Evolutionary conservation across 1,284 basidiomycete genomes (phyloP).

Genomic region (Naganishia liquefaciens): DNA sequence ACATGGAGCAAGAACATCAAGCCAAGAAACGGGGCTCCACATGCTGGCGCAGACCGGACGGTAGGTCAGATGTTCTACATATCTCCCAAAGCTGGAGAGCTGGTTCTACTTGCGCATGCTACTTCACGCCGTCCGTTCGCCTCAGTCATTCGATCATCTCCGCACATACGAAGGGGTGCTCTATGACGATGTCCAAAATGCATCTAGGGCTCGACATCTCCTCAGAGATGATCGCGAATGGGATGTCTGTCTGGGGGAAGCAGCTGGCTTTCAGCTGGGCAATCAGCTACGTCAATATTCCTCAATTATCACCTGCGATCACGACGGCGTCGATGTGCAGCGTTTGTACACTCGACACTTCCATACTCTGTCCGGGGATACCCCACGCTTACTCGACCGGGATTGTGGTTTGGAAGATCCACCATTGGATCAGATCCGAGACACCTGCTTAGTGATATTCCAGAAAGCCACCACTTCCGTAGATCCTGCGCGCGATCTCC

Average conservation of each 20-base stretch:
- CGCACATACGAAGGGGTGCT: slow-evolving; percentile 33
- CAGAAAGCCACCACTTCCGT: background rate
- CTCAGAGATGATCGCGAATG: slow-evolving; percentile 58
- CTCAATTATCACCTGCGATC: slow-evolving; percentile 49
- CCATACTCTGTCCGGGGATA: background rate
- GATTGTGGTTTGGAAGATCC: background rate
- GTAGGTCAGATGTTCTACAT: background rate
- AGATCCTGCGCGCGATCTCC: background rate
- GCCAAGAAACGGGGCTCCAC: background rate
- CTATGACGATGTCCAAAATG: slow-evolving; percentile 48
- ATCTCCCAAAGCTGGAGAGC: slow-evolving; percentile 48
- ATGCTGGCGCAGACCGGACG: background rate
- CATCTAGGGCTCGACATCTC: slow-evolving; percentile 55
- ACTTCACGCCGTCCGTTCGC: slow-evolving; percentile 51
- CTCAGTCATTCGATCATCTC: slow-evolving; percentile 52
- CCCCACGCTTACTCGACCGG: background rate
- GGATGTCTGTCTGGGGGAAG: slow-evolving; percentile 55
- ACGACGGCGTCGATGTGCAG: background rate
- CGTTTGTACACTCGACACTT: background rate
- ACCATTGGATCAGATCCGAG: background rate
- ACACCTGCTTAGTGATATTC: background rate
- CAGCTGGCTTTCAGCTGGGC: slow-evolving; percentile 55
- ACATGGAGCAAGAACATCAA: background rate
- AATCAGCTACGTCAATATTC: slow-evolving; percentile 54
- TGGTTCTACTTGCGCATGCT: slow-evolving; percentile 54